phyloP scores from a whole-genome alignment of 108 stramenopile species.

The Ochromonas danica region DNA sequence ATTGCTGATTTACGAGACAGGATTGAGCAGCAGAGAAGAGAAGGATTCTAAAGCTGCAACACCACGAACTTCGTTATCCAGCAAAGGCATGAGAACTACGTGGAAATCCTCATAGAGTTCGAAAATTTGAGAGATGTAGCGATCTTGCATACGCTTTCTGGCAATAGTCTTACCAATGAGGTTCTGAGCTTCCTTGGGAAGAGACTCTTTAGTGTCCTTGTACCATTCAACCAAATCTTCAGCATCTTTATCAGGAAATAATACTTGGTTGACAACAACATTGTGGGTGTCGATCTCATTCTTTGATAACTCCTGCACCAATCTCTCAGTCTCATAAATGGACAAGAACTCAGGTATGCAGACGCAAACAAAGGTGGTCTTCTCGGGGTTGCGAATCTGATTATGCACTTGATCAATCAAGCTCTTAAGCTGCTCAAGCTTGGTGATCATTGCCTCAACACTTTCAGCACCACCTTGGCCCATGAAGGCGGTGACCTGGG shows the following conservation, averaged over 20 bases:
- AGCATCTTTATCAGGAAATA: slow-evolving; percentile 97
- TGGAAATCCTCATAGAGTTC: slow-evolving; percentile 98
- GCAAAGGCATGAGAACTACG: slow-evolving; percentile 91
- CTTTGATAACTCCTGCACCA: slow-evolving; percentile 98
- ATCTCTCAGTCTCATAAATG: slow-evolving; percentile 97
- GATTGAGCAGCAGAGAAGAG: not conserved
- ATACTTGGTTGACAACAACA: slow-evolving; percentile 97
- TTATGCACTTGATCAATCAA: slow-evolving; percentile 77
- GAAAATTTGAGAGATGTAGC: slow-evolving; percentile 98
- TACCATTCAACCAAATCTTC: slow-evolving; percentile 91
- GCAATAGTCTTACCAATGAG: slow-evolving; percentile 95
- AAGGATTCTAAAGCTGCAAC: slow-evolving; percentile 7
- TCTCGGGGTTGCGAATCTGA: slow-evolving; percentile 90
- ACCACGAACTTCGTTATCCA: slow-evolving; percentile 85
- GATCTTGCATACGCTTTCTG: slow-evolving; percentile 98
- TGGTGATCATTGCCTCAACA: slow-evolving; percentile 75
- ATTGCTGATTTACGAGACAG: too few relatives aligned
- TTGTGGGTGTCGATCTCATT: slow-evolving; percentile 98
- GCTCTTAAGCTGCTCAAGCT: slow-evolving; percentile 74
- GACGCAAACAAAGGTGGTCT: slow-evolving; percentile 97
- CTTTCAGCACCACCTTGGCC: slow-evolving; percentile 65
- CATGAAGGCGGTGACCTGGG: slow-evolving; percentile 85
- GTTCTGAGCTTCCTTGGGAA: slow-evolving; percentile 83
- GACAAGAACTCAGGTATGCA: slow-evolving; percentile 99
- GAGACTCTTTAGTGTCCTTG: slow-evolving; percentile 66